Evolutionary conservation across 257 asterid genomes (phyloP).

Genomic region (Ilex asprella): DNA sequence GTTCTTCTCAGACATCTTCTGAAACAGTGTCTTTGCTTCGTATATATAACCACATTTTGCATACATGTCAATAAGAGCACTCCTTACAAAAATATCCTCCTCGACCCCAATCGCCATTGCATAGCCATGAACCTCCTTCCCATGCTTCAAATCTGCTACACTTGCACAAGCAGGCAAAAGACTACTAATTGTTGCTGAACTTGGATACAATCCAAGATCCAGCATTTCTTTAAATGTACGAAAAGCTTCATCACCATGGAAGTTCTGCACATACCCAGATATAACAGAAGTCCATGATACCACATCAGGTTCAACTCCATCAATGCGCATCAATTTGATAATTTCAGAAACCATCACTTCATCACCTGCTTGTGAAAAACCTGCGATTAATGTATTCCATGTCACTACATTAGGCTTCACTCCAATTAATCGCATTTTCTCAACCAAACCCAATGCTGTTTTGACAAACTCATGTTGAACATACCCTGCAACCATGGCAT

Average conservation of each 20-base stretch:
- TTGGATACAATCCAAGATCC: constrained; percentile 37
- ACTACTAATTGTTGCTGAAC: constrained; percentile 51
- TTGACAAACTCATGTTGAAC: constrained; percentile 29
- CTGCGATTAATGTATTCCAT: constrained; percentile 60
- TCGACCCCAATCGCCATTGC: constrained; percentile 40
- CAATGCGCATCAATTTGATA: constrained; percentile 27
- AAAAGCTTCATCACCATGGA: constrained; percentile 36
- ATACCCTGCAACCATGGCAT: constrained; percentile 61
- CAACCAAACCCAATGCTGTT: constrained; percentile 37
- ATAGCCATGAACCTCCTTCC: constrained; percentile 63
- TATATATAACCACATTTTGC: constrained; percentile 58
- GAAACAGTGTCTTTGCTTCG: constrained; percentile 42
- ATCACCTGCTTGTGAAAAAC: constrained; percentile 57
- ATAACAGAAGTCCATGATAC: constrained; percentile 68
- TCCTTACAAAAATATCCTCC: constrained; percentile 45
- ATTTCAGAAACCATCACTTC: constrained; percentile 27
- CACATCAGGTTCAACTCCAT: constrained; percentile 54
- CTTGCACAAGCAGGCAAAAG: constrained; percentile 58
- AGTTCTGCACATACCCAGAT: constrained; percentile 63
- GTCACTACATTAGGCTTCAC: constrained; percentile 49
- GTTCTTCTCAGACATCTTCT: constrained; percentile 29
- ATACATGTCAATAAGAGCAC: constrained; percentile 65
- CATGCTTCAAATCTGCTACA: constrained; percentile 44
- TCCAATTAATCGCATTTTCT: constrained; percentile 36
- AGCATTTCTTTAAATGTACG: constrained; percentile 38